Evolutionary conservation across 305 asterid genomes (phyloP).

Genomic region (Stenogyne calaminthoides): DNA sequence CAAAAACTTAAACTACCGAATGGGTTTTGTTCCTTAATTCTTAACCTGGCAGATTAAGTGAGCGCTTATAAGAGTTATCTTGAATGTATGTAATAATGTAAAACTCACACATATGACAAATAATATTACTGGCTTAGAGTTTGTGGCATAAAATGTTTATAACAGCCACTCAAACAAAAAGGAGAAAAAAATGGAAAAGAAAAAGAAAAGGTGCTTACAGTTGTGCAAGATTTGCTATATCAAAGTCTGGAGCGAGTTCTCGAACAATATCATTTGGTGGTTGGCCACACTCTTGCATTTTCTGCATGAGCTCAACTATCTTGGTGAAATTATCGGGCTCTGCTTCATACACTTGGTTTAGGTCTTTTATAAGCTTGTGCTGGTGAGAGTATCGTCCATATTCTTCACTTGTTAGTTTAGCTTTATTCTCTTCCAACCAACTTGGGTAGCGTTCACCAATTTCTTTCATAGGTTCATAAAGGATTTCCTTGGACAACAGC

Average conservation of each 20-base stretch:
- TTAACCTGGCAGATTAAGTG: neutral
- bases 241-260: slow-evolving; percentile 87
- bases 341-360: slow-evolving; percentile 68
- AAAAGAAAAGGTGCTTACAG: slow-evolving; percentile 53
- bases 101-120: neutral
- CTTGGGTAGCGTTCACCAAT: slow-evolving; percentile 90
- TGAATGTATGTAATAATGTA: neutral
- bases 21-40: neutral
- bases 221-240: slow-evolving; percentile 75
- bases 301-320: slow-evolving; percentile 97
- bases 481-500: slow-evolving; percentile 91
- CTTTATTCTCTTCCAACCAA: slow-evolving; percentile 85
- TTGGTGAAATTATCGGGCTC: slow-evolving; percentile 91
- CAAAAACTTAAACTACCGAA: neutral
- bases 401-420: slow-evolving; percentile 65
- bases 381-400: slow-evolving; percentile 62
- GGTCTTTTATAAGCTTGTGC: slow-evolving; percentile 64
- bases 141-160: neutral
- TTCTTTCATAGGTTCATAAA: slow-evolving; percentile 96
- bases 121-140: neutral
- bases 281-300: slow-evolving; percentile 99
- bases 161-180: neutral
- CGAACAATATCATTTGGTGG: slow-evolving; percentile 91
- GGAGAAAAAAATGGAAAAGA: neutral
- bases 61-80: neutral